phyloP scores from a whole-genome alignment of 2,329 filamentous ascomycete genomes.

The Aspergillus intermedius region DNA sequence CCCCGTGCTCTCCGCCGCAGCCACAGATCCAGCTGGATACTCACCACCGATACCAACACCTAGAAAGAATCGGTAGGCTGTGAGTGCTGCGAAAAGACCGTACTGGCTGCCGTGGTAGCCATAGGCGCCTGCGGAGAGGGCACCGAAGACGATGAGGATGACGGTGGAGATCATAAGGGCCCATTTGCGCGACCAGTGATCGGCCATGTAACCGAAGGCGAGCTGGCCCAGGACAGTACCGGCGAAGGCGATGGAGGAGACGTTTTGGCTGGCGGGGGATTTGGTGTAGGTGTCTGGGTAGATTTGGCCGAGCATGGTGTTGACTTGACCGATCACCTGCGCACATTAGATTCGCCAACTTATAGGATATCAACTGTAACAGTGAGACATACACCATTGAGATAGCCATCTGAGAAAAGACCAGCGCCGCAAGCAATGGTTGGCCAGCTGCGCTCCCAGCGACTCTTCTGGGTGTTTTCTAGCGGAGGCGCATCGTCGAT shows the following conservation, averaged over 20 bases:
- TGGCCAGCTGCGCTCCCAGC: slow-evolving; percentile 58
- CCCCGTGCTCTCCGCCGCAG: slow-evolving; percentile 74
- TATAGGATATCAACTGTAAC: neutral
- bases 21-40: slow-evolving; percentile 62
- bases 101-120: slow-evolving; percentile 59
- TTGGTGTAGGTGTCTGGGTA: slow-evolving; percentile 64
- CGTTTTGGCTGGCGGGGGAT: slow-evolving; percentile 65
- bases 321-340: slow-evolving; percentile 78
- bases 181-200: slow-evolving; percentile 79
- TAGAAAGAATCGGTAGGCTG: slow-evolving; percentile 78
- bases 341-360: slow-evolving; percentile 1
- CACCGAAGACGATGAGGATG: slow-evolving; percentile 79
- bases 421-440: slow-evolving; percentile 85
- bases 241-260: slow-evolving; percentile 76
- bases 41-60: slow-evolving; percentile 69
- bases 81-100: slow-evolving; percentile 71
- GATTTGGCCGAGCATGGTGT: slow-evolving; percentile 63
- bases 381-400: slow-evolving; percentile 63
- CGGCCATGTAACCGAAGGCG: slow-evolving; percentile 71
- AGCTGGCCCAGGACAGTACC: slow-evolving; percentile 80
- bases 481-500: slow-evolving; percentile 18
- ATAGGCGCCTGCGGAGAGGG: slow-evolving; percentile 70
- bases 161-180: slow-evolving; percentile 73
- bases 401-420: slow-evolving; percentile 84
- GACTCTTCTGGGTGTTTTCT: slow-evolving; percentile 26